Evolutionary conservation across 2,329 filamentous ascomycete genomes (phyloP), one percentile per base, ranked within the genome.

Genomic region (Colletotrichum zoysiae): DNA sequence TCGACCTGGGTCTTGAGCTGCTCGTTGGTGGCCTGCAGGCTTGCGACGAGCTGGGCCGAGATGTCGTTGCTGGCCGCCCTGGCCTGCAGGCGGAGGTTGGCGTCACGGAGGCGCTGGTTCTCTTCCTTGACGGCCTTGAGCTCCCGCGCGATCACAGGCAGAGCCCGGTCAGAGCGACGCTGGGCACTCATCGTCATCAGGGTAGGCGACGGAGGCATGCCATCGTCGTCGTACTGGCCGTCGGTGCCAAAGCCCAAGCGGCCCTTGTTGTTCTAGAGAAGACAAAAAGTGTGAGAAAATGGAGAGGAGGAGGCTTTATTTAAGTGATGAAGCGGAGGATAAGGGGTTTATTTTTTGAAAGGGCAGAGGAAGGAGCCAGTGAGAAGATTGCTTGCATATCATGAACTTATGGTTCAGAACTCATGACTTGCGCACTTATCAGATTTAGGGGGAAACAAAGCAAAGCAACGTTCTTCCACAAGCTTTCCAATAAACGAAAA

Each of bases 151-250:
- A 63, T 11, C 12, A 46, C 57, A 16, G 57, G 40, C 57, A 60
- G 20, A 1, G 57, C 40, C 16, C 57, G 57, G 40, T 44, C 42
- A 5, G 57, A 26, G 26, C 20, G 57, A 3, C 57, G 57, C 38
- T 60, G 57, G 20, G 57, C 57, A n/a, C 57, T 46, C 40, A 44
- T 60, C 7, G 57, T 60, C 57, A 46, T 60, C 20, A 26, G 4
- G 26, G 57, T 60, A 16, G 57, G 57, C 18, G 57, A 60, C 20
- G 11, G 20, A 4, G 57, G 57, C 18, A 46, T 46, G 26, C 9
- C 57, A 14, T 33, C 23, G 6, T 42, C n/a, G n/a, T 60, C 38
- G 20, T 30, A 5, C 35, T 63, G 46, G 18, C 60, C 60, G 12
- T 63, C 60, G n/a, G 23, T 53, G 60, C 60, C 60, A 23, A 63